These are phyloP conservation scores for Eremothecium sinecaudum DNA, from an alignment of 1,139 yeast species.

Conservation along the genomic window DNA sequence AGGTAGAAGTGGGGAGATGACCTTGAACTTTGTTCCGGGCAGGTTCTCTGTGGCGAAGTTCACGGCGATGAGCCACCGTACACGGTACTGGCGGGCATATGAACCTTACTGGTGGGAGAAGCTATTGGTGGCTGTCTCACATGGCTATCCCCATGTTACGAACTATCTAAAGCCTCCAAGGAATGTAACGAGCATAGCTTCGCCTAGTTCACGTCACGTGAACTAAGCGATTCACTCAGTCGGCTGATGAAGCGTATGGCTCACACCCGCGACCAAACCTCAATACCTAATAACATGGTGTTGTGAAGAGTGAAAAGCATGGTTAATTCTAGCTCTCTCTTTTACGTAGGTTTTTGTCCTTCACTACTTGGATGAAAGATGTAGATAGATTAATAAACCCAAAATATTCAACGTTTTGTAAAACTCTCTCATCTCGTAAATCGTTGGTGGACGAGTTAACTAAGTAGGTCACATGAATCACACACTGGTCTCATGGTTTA, in stretches of 20 bases:
- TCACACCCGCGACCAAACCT: too few relatives aligned
- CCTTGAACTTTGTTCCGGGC: neutral
- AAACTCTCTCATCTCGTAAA: too few relatives aligned
- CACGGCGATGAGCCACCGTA: slow-evolving; percentile 1
- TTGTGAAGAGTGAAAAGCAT: too few relatives aligned
- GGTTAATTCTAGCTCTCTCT: too few relatives aligned
- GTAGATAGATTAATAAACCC: too few relatives aligned
- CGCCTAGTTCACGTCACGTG: neutral
- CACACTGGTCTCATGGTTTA: slow-evolving; percentile 9
- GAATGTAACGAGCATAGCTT: neutral
- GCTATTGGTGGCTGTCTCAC: slow-evolving; percentile 1
- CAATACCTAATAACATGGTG: too few relatives aligned
- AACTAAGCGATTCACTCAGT: neutral
- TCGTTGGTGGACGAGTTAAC: too few relatives aligned
- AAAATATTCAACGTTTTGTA: too few relatives aligned
- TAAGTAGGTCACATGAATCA: too few relatives aligned
- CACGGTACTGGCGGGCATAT: slow-evolving; percentile 3
- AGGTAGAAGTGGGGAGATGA: slow-evolving; percentile 3
- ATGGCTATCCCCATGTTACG: slow-evolving; percentile 2
- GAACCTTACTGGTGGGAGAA: slow-evolving; percentile 6
- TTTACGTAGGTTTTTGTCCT: too few relatives aligned
- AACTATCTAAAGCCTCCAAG: neutral
- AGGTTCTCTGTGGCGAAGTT: neutral
- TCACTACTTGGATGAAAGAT: too few relatives aligned
- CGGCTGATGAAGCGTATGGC: neutral